Conservation (phyloP, 352 stramenopile species). For the Chrysophaeum taylorii region DNA sequence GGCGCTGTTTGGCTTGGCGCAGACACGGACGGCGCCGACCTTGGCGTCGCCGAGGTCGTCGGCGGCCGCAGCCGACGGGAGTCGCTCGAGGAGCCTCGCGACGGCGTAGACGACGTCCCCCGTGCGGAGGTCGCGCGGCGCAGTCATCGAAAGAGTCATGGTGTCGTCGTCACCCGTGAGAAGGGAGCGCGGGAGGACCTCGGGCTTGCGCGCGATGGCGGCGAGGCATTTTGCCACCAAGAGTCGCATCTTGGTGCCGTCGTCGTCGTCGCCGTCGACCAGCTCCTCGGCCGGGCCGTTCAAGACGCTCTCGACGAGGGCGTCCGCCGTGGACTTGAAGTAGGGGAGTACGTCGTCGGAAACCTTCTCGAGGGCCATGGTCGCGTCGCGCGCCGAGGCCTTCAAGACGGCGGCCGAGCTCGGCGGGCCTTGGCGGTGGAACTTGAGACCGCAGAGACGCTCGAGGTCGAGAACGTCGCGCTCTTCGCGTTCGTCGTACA, state of each 20-base stretch:
- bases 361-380: slow-evolving; percentile 43
- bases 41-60: background rate
- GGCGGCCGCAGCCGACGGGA: background rate
- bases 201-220: slow-evolving; percentile 43
- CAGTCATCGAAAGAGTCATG: slow-evolving; percentile 49
- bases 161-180: slow-evolving; percentile 47
- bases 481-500: slow-evolving; percentile 48
- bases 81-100: slow-evolving; percentile 34
- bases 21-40: slow-evolving; percentile 5
- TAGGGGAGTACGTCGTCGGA: slow-evolving; percentile 31
- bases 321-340: slow-evolving; percentile 45
- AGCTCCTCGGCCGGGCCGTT: slow-evolving; percentile 32
- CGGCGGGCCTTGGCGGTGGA: slow-evolving; percentile 50
- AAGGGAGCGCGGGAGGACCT: slow-evolving; percentile 44
- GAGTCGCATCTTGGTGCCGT: too few relatives aligned
- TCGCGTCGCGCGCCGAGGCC: slow-evolving; percentile 49
- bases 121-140: slow-evolving; percentile 23
- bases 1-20: background rate
- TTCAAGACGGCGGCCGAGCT: slow-evolving; percentile 44
- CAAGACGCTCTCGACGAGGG: too few relatives aligned
- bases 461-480: slow-evolving; percentile 55
- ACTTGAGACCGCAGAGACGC: slow-evolving; percentile 24
- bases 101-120: slow-evolving; percentile 57
- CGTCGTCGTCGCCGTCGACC: slow-evolving; percentile 27
- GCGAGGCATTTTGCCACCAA: slow-evolving; percentile 53